These are phyloP conservation scores for Phragmites australis DNA, from an alignment of 176 grass and related monocot genomes.

Conservation along the genomic window DNA sequence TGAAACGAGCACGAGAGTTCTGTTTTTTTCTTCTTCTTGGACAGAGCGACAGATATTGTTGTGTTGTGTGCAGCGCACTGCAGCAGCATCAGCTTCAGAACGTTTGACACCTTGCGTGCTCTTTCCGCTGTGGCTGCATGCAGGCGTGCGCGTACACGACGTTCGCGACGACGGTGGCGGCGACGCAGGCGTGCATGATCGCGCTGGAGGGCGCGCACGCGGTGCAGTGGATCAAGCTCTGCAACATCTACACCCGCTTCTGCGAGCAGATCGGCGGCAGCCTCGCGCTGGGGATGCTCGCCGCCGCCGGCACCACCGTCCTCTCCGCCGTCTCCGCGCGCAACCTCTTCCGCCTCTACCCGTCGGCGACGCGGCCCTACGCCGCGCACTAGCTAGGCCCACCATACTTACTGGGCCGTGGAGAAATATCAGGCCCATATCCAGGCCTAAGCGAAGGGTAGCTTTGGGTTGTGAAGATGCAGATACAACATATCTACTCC, in stretches of 20 bases:
- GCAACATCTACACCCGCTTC: slow-evolving; percentile 95
- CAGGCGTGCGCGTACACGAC: slow-evolving; percentile 53
- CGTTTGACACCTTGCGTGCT: neutral
- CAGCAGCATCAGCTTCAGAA: neutral
- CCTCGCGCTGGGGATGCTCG: slow-evolving; percentile 51
- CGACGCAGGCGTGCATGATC: slow-evolving; percentile 58
- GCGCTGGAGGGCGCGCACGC: slow-evolving; percentile 49
- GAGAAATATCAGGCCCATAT: neutral
- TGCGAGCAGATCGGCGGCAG: slow-evolving; percentile 76
- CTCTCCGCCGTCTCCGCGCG: slow-evolving; percentile 69
- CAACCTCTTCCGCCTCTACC: slow-evolving; percentile 70
- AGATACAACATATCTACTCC: neutral
- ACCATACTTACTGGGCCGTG: neutral
- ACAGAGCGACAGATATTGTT: no score
- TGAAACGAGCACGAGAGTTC: no score
- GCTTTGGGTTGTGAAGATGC: neutral
- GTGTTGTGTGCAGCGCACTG: no score
- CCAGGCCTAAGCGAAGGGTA: neutral
- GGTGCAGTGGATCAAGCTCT: slow-evolving; percentile 86
- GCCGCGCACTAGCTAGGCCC: neutral
- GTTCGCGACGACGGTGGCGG: slow-evolving; percentile 69
- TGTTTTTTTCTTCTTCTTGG: no score
- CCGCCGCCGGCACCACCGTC: slow-evolving; percentile 46
- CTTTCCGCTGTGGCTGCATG: neutral
- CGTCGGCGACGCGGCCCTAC: neutral